phyloP scores from a whole-genome alignment of 2,329 filamentous ascomycete genomes.

The Hortaea werneckii region DNA sequence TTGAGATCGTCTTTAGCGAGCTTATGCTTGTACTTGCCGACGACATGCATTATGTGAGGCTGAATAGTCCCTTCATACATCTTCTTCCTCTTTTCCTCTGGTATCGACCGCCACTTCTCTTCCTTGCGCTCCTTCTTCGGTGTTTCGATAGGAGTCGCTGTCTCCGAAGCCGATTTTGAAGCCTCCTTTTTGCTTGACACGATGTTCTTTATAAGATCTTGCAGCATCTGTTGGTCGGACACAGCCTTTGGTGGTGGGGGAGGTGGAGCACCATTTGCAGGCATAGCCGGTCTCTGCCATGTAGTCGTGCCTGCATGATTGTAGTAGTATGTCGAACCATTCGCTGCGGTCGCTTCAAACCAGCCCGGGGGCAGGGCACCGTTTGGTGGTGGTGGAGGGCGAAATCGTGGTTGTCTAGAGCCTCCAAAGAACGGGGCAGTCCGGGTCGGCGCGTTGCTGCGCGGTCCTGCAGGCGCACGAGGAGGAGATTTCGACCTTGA shows the following conservation, averaged over 20 bases:
- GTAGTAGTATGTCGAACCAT: slow-evolving; percentile 77
- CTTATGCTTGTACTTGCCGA: slow-evolving; percentile 78
- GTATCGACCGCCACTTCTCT: slow-evolving; percentile 60
- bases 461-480: slow-evolving; percentile 42
- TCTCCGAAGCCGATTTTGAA: slow-evolving; percentile 43
- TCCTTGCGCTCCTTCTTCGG: slow-evolving; percentile 46
- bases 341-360: slow-evolving; percentile 63
- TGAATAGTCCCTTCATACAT: slow-evolving; percentile 86
- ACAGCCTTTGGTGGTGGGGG: slow-evolving; percentile 53
- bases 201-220: slow-evolving; percentile 62
- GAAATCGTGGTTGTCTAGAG: slow-evolving; percentile 35
- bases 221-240: slow-evolving; percentile 64
- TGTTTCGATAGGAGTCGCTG: slow-evolving; percentile 55
- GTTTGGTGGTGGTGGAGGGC: slow-evolving; percentile 39
- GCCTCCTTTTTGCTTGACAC: slow-evolving; percentile 54
- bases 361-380: slow-evolving; percentile 68
- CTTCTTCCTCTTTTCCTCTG: slow-evolving; percentile 84
- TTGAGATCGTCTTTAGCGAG: slow-evolving; percentile 70
- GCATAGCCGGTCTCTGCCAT: slow-evolving; percentile 66
- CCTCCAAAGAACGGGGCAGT: slow-evolving; percentile 46
- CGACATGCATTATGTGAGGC: slow-evolving; percentile 73
- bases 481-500: slow-evolving; percentile 40
- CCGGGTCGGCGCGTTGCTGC: slow-evolving; percentile 47
- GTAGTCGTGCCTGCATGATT: slow-evolving; percentile 66
- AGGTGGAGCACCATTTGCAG: slow-evolving; percentile 47